Evolutionary conservation across 441 rosid genomes (phyloP).

Genomic region (Erodium texanum): DNA sequence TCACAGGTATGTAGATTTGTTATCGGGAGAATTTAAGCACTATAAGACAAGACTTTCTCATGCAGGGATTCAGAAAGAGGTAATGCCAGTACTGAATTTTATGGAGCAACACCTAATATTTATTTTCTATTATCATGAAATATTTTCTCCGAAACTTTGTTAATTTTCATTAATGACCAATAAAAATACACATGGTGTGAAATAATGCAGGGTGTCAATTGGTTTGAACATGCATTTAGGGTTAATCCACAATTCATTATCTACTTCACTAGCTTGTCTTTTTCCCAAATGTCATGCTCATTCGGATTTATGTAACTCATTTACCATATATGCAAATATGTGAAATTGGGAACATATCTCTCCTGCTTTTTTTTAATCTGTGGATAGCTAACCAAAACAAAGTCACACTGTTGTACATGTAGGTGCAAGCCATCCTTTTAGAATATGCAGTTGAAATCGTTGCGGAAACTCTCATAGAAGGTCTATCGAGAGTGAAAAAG

Average conservation of each 20-base stretch:
- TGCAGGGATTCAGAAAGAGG: slow-evolving; percentile 87
- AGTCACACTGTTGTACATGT: slow-evolving; percentile 14
- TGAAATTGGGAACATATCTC: neutral
- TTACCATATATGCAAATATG: neutral
- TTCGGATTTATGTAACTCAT: neutral
- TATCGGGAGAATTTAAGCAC: slow-evolving; percentile 92
- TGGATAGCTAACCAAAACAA: slow-evolving; percentile 6
- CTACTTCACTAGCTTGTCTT: neutral
- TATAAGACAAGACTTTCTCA: slow-evolving; percentile 89
- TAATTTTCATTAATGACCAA: neutral
- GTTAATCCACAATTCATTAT: neutral
- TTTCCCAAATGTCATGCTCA: neutral
- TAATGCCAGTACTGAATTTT: slow-evolving; percentile 23
- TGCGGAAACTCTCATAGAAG: slow-evolving; percentile 90
- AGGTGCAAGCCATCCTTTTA: slow-evolving; percentile 75
- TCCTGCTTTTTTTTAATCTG: neutral
- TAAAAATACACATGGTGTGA: neutral
- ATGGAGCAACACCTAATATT: neutral
- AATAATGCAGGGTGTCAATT: neutral
- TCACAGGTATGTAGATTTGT: slow-evolving; percentile 83
- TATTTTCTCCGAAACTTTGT: neutral
- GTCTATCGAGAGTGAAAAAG: slow-evolving; percentile 83
- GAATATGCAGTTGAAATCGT: slow-evolving; percentile 84
- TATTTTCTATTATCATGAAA: neutral
- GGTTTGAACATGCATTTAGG: slow-evolving; percentile 1